Evolutionary conservation across 1,284 basidiomycete genomes (phyloP), one percentile per base, ranked within the genome.

Genomic region (Apiotrichum porosum): DNA sequence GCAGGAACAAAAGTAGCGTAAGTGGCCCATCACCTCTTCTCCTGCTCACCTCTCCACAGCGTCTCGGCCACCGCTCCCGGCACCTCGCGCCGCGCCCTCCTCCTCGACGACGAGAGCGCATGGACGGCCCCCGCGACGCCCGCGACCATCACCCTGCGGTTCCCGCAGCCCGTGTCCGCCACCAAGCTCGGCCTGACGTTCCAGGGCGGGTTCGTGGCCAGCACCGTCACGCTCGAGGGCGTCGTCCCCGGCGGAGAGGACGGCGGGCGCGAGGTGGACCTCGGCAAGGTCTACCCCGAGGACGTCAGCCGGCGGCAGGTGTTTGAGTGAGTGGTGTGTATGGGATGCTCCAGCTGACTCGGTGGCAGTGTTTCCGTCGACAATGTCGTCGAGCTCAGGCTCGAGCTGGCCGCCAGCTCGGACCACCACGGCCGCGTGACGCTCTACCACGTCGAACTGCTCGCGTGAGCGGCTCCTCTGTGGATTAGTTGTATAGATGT

Each of bases 141-240:
- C 1, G 56, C 73, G 23, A 55, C 61, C 42, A 56, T 74, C 19
- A 52, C 47, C 6, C 60, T 74, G 19, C 48, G 45, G 4, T 71
- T 72, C 52, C 61, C 67, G 3, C 26, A 45, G 0, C 60, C 69
- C 2, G 41, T 70, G n/a, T 33, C 40, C 3, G 67, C 68, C 0
- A 57, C 58, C 5, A 60, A 64, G 26, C 37, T 75, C 9, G 65
- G 66, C 2, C 44, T 74, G 18, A 72, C 71, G 1, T 75, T 74
- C 47, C 72, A 74, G 44, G 73, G 73, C 30, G 73, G 73, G 0
- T 75, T 75, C 44, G 67, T 68, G 1, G 67, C 63, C 0, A 71
- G 65, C 2, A 40, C 62, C 3, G 48, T 59, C 6, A 41, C 44
- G 3, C 49, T 73, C 0, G n/a, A n/a, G n/a, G n/a, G n/a, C n/a